Evolutionary conservation across 108 stramenopile species (phyloP).

Genomic region (Epipyxis sp.): DNA sequence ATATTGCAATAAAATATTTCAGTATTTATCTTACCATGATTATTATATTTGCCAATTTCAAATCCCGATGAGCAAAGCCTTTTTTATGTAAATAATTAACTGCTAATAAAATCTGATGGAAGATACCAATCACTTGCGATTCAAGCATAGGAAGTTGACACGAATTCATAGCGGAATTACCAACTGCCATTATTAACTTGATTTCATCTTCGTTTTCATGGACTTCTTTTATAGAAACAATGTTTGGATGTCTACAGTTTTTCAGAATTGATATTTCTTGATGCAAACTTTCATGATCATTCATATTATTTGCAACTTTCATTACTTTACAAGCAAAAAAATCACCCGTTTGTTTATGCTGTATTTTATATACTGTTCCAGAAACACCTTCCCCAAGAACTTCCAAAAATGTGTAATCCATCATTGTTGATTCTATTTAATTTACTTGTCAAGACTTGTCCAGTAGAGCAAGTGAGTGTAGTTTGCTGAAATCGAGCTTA

Average conservation of each 20-base stretch:
- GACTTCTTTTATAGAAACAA: constrained; percentile 25
- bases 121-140: too few relatives aligned
- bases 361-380: constrained; percentile 9
- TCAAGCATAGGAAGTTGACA: too few relatives aligned
- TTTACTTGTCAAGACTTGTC: too few relatives aligned
- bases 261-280: constrained; percentile 28
- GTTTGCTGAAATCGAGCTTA: too few relatives aligned
- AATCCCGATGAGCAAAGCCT: constrained; percentile 80
- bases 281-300: constrained; percentile 12
- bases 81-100: constrained; percentile 73
- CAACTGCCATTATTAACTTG: constrained; percentile 8
- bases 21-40: constrained; percentile 29
- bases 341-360: constrained; percentile 4
- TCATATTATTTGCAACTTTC: constrained; percentile 17
- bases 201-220: constrained; percentile 9
- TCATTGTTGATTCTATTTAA: too few relatives aligned
- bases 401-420: too few relatives aligned
- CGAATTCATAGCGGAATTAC: neutral
- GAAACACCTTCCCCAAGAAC: constrained; percentile 27
- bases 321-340: constrained; percentile 24
- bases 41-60: constrained; percentile 86
- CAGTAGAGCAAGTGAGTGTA: too few relatives aligned
- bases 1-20: neutral
- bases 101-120: constrained; percentile 63
- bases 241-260: constrained; percentile 12